Percentiles rank a stretch among this genome's conserved stretches.
Evolutionary conservation across 108 stramenopile species (phyloP).

Genomic region (Schizochytrium sp.): DNA sequence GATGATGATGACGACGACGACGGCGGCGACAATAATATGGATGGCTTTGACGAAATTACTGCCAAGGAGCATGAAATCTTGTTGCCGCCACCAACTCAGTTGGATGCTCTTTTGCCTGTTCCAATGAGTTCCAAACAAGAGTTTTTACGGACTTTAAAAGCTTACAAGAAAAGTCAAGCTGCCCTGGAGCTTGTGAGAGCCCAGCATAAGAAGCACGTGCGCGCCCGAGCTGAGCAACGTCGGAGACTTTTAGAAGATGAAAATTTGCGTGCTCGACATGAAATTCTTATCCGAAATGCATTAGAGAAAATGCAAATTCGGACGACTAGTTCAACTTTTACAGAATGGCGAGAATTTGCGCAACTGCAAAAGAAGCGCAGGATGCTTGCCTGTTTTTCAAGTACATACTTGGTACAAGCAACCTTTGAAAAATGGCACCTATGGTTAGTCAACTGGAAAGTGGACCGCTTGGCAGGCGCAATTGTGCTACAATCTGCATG

Average conservation of each 20-base stretch:
- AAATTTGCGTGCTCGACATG: not conserved
- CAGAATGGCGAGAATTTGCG: not conserved
- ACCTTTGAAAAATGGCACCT: not conserved
- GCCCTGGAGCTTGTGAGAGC: not conserved
- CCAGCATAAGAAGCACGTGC: not conserved
- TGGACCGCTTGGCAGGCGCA: not conserved
- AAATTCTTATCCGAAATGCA: not conserved
- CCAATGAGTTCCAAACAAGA: conserved; percentile 48
- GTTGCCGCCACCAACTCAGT: conserved; percentile 51
- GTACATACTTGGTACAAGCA: not conserved
- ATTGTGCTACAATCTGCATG: not conserved
- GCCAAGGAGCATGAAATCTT: conserved; percentile 32
- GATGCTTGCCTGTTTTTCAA: conserved; percentile 8
- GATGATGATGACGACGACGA: conserved; percentile 5
- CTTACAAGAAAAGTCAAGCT: conserved; percentile 1
- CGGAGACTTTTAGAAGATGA: not conserved
- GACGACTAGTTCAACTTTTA: not conserved
- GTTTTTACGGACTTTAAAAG: not conserved
- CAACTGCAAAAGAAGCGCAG: conserved; percentile 20
- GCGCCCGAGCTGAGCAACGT: not conserved
- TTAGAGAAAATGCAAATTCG: not conserved
- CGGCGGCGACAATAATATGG: not conserved
- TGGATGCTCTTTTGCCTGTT: conserved; percentile 46
- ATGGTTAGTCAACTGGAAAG: not conserved
- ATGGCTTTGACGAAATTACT: not conserved